A percentile compares a stretch with the other conserved stretches of the same genome.
Evolutionary conservation across 495 filamentous ascomycete genomes (phyloP).

Genomic region (Trichoderma gamsii): DNA sequence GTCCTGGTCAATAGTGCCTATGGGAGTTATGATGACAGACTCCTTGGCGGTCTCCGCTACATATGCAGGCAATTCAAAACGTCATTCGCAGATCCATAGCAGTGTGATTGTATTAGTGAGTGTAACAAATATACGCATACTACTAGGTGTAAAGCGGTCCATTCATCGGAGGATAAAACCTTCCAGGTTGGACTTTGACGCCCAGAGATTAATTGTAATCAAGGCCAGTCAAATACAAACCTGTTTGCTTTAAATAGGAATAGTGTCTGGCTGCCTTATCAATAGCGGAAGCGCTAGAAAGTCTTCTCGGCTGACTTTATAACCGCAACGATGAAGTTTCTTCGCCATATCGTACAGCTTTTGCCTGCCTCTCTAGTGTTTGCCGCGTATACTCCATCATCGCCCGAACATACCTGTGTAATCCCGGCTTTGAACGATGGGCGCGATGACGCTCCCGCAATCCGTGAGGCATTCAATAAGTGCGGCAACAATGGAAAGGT

Average conservation of each 20-base stretch:
- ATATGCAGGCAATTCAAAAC: too few relatives aligned
- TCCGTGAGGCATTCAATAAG: constrained; percentile 33
- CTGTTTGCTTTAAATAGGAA: background rate
- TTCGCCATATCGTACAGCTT: background rate
- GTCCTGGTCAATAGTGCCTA: too few relatives aligned
- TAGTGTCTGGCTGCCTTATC: background rate
- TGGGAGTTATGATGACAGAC: too few relatives aligned
- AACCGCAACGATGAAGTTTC: background rate
- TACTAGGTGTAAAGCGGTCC: too few relatives aligned
- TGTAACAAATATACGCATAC: too few relatives aligned
- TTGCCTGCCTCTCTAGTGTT: background rate
- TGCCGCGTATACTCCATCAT: background rate
- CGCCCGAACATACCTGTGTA: constrained; percentile 2
- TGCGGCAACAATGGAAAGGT: constrained; percentile 36
- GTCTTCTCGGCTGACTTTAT: background rate
- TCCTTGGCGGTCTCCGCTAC: too few relatives aligned
- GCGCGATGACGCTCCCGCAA: constrained; percentile 33
- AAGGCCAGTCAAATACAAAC: too few relatives aligned
- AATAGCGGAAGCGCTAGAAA: background rate
- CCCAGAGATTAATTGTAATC: too few relatives aligned
- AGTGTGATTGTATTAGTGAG: too few relatives aligned
- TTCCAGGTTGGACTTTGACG: too few relatives aligned
- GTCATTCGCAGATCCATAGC: too few relatives aligned
- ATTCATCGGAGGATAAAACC: too few relatives aligned
- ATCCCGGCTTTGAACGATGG: constrained; percentile 12